Percentiles rank a stretch among this genome's conserved stretches.
Conservation (phyloP, 2,329 filamentous ascomycete species). For the Stachybotrys echinatus region DNA sequence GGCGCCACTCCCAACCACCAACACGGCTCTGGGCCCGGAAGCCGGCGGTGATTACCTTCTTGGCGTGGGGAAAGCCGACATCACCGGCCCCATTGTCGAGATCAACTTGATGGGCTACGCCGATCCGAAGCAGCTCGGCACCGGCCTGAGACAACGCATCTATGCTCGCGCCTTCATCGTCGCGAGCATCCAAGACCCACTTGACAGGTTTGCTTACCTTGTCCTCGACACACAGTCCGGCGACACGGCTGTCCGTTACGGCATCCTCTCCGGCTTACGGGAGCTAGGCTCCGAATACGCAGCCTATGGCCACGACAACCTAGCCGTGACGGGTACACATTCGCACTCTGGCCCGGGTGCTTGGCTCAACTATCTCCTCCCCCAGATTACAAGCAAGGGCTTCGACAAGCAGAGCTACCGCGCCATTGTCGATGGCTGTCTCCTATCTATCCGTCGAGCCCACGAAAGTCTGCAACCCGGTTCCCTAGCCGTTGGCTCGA, state of each 20-base stretch:
- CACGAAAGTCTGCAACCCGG: conserved; percentile 57
- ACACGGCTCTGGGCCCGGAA: not conserved
- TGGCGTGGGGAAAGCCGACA: conserved; percentile 49
- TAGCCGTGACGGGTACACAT: conserved; percentile 88
- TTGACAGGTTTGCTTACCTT: conserved; percentile 76
- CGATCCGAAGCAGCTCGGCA: conserved; percentile 70
- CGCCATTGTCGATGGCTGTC: conserved; percentile 78
- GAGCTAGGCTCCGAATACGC: conserved; percentile 66
- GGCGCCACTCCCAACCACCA: not conserved
- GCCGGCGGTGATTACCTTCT: conserved; percentile 33
- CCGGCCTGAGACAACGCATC: conserved; percentile 76
- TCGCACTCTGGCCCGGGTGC: conserved; percentile 85
- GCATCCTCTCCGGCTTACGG: conserved; percentile 68
- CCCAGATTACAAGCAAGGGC: conserved; percentile 80
- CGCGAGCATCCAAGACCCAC: conserved; percentile 57
- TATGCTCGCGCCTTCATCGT: conserved; percentile 86
- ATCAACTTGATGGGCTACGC: conserved; percentile 90
- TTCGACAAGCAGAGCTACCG: conserved; percentile 82
- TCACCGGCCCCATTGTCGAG: conserved; percentile 73
- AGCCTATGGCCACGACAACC: conserved; percentile 66
- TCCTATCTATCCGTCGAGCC: conserved; percentile 73
- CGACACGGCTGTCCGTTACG: conserved; percentile 80
- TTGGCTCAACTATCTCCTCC: conserved; percentile 88
- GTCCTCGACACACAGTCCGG: conserved; percentile 83
- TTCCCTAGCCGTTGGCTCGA: conserved; percentile 58